Base-by-base conservation (phyloP, 2,329 filamentous ascomycete species). In the Trichoderma sp. region DNA sequence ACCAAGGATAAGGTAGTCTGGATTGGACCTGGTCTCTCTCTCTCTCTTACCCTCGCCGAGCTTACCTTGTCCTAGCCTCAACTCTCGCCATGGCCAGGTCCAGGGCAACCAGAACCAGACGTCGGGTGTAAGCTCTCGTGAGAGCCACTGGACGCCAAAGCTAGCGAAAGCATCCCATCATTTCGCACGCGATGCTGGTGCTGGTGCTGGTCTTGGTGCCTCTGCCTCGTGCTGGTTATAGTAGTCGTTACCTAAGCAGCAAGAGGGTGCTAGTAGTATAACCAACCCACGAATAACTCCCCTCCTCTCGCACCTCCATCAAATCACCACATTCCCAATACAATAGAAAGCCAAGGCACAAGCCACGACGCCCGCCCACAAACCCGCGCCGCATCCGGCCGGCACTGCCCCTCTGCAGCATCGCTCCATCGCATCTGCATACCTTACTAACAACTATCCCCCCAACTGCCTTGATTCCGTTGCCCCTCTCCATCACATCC, bases 361-460 rank as follows among this genome's bases (percentile, higher is more conserved):
- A 34, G 30, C 30, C 48, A 28, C 48, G 48, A 28, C 48, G 48
- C 48, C 48, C 48, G 48, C 30, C 21, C 21, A 24, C 48, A 51
- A 51, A 51, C n/a, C n/a, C 41, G 34, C 26, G 39, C 54, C 55
- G 55, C 24, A 58, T 58, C 47, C 55, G 55, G 55, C 55, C 55
- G 55, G 55, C 55, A 45, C 55, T 47, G 55, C 55, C 55, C 55
- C 43, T 58, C 55, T 45, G 41, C 55, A 28, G 39, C 41, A 39
- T 39, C 34, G 34, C 12, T 39, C 34, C 34, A 39, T 39, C 34
- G 12, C 10, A 39, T 34, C 34, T 39, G 34, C 34, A 39, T 24
- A 24, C n/a, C n/a, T n/a, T n/a, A n/a, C 21, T 24, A 24, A 24
- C 21, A 24, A 24, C 21, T 24, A 34, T 2, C 12, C 34, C 34